Base-by-base conservation (phyloP, 2,329 filamentous ascomycete genomes). In the Onygenales sp. region DNA sequence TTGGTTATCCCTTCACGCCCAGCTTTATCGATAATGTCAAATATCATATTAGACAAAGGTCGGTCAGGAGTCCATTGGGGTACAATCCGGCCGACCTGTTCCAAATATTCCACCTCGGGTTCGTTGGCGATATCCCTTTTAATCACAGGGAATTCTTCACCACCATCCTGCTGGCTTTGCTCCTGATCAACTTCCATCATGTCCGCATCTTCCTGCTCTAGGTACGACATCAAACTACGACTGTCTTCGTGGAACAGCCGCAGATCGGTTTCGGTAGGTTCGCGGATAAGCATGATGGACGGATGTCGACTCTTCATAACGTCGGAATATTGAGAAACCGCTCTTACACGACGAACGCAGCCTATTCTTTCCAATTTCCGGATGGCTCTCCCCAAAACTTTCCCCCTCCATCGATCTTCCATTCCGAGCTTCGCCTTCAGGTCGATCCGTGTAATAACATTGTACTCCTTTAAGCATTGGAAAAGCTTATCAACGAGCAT, bases 21-120 rank as follows among this genome's bases (percentile, higher is more conserved):
- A 27, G 73, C 64, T 27, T 65, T 60, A 13, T 74, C 65, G 48
- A 81, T 68, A 8, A 76, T 60, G 35, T 79, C 72, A 55, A 76
- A 77, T 5, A 83, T 62, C 3, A 77, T 65, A 56, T 84, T 83
- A 41, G 73, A 63, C 27, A 81, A 61, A 13, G 70, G 70, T 7
- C 74, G 66, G 58, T 81, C 77, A 2, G 80, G 77, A 7, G 68
- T 75, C 81, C 81, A 84, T 54, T 70, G 71, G 7, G 80, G 77
- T 13, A 76, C 64, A 11, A 71, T 64, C 31, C 73, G 66, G 17
- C 64, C 66, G 50, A 62, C 58, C 33, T 67, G 62, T 35, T 65
- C 62, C 56, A 63, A 59, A 13, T 59, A 59, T 43, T 62, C 57
- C 39, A 64, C 58, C 42, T 49, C 53, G 32, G 36, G 55, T 41